Conservation (phyloP, 1,139 yeast genomes). For the Lodderomyces parapsilosis region DNA sequence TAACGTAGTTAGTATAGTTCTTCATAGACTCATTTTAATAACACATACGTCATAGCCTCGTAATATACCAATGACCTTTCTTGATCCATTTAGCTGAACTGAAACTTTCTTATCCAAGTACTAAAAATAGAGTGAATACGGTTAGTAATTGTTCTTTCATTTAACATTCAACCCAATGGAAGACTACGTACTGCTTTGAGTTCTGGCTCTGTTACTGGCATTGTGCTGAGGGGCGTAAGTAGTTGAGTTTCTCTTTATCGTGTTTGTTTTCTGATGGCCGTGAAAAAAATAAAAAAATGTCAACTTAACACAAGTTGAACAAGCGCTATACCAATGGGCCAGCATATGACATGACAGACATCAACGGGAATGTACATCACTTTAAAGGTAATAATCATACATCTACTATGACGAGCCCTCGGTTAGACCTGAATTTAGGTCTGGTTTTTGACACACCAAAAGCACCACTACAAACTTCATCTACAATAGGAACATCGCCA, state of each 20-base stretch:
- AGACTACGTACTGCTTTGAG: conserved; percentile 4
- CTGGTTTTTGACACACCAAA: conserved; percentile 1
- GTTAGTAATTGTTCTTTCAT: conserved; percentile 20
- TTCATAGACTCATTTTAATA: not conserved
- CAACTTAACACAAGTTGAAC: not conserved
- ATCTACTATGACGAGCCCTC: not conserved
- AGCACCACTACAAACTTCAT: not conserved
- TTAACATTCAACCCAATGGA: not conserved
- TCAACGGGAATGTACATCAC: not conserved
- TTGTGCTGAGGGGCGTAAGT: too few relatives aligned
- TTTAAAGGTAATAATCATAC: not conserved
- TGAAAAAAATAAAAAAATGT: not conserved
- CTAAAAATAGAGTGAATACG: conserved; percentile 30
- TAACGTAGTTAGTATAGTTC: conserved; percentile 5
- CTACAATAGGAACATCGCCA: conserved; percentile 1
- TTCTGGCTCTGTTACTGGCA: conserved; percentile 6
- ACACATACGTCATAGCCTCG: conserved; percentile 71
- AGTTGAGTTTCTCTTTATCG: not conserved
- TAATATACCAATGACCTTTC: conserved; percentile 69
- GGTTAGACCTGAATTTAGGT: not conserved
- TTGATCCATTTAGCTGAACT: conserved; percentile 70
- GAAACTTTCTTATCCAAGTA: conserved; percentile 75
- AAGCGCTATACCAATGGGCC: not conserved
- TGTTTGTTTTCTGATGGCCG: not conserved
- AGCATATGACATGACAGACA: not conserved